Percentiles rank a stretch among this genome's conserved stretches.
These are phyloP conservation scores for Cutaneotrichosporon daszewskae DNA, from an alignment of 1,284 basidiomycete genomes.

Conservation along the genomic window DNA sequence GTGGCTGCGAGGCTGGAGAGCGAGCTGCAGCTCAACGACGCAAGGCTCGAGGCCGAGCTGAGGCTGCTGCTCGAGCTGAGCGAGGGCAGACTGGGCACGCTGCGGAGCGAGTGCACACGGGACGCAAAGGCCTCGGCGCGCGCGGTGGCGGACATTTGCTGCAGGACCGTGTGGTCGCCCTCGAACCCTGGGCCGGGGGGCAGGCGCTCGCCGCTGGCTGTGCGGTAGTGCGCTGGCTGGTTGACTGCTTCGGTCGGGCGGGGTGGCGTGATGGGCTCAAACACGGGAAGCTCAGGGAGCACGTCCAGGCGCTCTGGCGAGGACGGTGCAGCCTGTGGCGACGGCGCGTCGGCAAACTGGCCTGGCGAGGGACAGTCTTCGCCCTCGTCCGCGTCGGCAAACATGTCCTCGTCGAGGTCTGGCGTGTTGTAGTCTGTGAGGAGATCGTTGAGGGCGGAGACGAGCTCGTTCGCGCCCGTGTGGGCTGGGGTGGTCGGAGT, in stretches of 20 bases:
- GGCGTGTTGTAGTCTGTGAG: slow-evolving; percentile 14
- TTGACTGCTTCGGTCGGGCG: background rate
- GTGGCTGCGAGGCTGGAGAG: too few species aligned
- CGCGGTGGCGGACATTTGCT: background rate
- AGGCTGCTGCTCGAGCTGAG: too few species aligned
- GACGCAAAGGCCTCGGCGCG: too few species aligned
- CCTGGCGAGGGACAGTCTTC: background rate
- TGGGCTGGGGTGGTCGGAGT: too few species aligned
- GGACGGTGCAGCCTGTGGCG: too few species aligned
- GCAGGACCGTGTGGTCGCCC: slow-evolving; percentile 8
- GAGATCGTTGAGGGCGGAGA: slow-evolving; percentile 16
- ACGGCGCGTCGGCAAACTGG: slow-evolving; percentile 6
- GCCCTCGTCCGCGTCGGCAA: slow-evolving; percentile 8
- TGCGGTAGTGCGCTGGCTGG: background rate
- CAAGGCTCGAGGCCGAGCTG: too few species aligned
- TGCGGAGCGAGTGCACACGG: too few species aligned
- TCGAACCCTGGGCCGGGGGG: background rate
- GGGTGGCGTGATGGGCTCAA: too few species aligned
- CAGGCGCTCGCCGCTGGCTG: background rate
- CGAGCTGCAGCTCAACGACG: too few species aligned
- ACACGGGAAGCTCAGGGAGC: too few species aligned
- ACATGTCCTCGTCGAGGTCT: slow-evolving; percentile 13
- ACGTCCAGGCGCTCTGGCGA: too few species aligned
- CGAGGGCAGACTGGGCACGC: too few species aligned
- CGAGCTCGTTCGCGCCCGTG: slow-evolving; percentile 18